Base-by-base conservation (phyloP, 805 yeast genomes). In the Kregervanrija delftensis region DNA sequence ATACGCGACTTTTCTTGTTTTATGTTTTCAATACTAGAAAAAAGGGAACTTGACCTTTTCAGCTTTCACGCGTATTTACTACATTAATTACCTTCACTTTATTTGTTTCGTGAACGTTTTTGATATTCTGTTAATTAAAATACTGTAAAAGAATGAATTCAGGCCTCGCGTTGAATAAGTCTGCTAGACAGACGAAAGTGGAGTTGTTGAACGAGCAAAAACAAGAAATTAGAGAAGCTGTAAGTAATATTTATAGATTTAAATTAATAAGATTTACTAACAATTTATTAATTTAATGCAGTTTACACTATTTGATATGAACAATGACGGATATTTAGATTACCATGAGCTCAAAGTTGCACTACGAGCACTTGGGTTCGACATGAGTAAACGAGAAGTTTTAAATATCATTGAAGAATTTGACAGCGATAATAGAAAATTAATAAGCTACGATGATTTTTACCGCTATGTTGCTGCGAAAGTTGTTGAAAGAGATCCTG, bases 291-390 rank as follows among this genome's bases (percentile, higher is more conserved):
- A 13, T 15, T 12, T 22, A 17, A 9, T 17, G 14, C 41, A 70
- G 58, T 91, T 91, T 60, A 76, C 83, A 41, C 70, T 91, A 31
- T 93, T 93, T 63, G 99, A 93, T 59, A 82, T 87, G 85, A 88
- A 93, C 64, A 80, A 79, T 48, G 98, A 93, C 61, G 95, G 96
- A 3, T 76, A 73, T 52, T 72, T 93, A 42, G 97, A 93, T 57
- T 91, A 86, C 62, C 98, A 93, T 58, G 98, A 91, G 56, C 70
- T 88, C 51, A 90, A 88, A 64, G 96, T 89, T 14, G 97, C 99
- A 0, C 79, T 93, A 69, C 69, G 95, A 44, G 99, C 99, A 0
- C 71, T 93, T 35, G 98, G 96, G 28, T 91, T 93, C 59, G 96
- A 87, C 41, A 73, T 86, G 55, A 67, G 84, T 30, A 81, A 89